phyloP scores from a whole-genome alignment of 2,329 filamentous ascomycete genomes.

The Cladosporium oxysporum region DNA sequence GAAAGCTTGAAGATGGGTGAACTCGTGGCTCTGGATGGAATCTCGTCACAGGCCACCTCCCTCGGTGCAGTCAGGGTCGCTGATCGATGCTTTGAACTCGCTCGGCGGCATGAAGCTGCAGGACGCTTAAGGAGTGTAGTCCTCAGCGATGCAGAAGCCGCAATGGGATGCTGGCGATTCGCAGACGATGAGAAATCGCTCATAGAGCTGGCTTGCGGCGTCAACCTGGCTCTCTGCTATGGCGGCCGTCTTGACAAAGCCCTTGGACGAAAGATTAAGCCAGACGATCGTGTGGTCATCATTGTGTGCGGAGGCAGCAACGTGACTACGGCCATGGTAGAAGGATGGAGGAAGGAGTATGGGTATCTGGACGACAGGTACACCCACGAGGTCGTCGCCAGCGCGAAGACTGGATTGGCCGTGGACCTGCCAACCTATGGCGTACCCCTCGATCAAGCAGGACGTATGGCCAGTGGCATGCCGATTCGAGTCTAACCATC shows the following conservation, averaged over 20 bases:
- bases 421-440: neutral
- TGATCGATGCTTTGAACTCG: constrained; percentile 66
- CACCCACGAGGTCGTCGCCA: constrained; percentile 24
- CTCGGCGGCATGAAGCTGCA: constrained; percentile 38
- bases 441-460: neutral
- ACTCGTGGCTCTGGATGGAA: constrained; percentile 62
- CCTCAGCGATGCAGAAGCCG: constrained; percentile 75
- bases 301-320: constrained; percentile 74
- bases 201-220: constrained; percentile 84
- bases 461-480: neutral
- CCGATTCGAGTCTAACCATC: constrained; percentile 8
- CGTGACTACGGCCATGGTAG: constrained; percentile 54
- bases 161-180: constrained; percentile 72
- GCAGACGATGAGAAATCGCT: constrained; percentile 79
- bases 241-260: constrained; percentile 61
- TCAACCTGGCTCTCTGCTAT: constrained; percentile 71
- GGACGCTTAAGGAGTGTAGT: constrained; percentile 62
- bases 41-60: constrained; percentile 74
- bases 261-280: constrained; percentile 63
- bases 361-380: constrained; percentile 27
- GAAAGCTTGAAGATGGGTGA: constrained; percentile 59
- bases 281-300: constrained; percentile 73
- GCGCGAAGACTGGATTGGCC: constrained; percentile 21
- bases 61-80: constrained; percentile 75
- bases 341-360: constrained; percentile 50